Evolutionary conservation across 2,329 filamentous ascomycete species (phyloP).

Genomic region (Gremmenia infestans): DNA sequence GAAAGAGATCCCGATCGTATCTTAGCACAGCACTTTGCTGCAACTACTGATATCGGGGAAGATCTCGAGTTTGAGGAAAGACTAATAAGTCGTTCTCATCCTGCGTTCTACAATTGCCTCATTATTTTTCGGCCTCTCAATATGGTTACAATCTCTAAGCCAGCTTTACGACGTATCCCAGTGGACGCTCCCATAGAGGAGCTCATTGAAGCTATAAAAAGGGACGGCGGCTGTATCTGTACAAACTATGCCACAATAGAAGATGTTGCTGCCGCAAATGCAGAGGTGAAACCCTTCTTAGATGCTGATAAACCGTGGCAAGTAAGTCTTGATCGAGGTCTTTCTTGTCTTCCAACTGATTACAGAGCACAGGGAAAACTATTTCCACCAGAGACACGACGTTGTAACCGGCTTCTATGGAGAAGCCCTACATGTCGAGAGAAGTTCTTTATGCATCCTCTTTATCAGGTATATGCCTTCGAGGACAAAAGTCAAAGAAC

Average conservation of each 20-base stretch:
- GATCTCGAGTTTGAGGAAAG: neutral
- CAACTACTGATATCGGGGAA: neutral
- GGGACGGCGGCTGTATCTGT: slow-evolving; percentile 12
- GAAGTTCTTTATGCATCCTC: slow-evolving; percentile 18
- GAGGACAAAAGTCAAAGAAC: neutral
- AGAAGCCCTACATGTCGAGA: slow-evolving; percentile 14
- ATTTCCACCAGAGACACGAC: slow-evolving; percentile 21
- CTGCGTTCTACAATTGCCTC: neutral
- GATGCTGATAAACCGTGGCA: slow-evolving; percentile 16
- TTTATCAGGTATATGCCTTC: slow-evolving; percentile 16
- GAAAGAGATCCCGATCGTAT: neutral
- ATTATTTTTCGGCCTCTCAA: neutral
- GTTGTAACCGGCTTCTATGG: slow-evolving; percentile 23
- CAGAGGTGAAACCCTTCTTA: slow-evolving; percentile 12
- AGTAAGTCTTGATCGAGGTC: neutral
- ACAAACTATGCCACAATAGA: slow-evolving; percentile 10
- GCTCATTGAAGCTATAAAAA: slow-evolving; percentile 13
- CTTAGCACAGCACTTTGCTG: neutral
- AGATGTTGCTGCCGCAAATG: slow-evolving; percentile 6
- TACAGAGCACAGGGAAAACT: slow-evolving; percentile 8
- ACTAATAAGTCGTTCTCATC: neutral
- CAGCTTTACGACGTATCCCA: slow-evolving; percentile 6
- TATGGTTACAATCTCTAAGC: slow-evolving; percentile 10
- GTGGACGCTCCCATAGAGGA: slow-evolving; percentile 13
- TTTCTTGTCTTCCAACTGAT: neutral